phyloP scores from a whole-genome alignment of 305 asterid species.

The Fraxinus platypoda region DNA sequence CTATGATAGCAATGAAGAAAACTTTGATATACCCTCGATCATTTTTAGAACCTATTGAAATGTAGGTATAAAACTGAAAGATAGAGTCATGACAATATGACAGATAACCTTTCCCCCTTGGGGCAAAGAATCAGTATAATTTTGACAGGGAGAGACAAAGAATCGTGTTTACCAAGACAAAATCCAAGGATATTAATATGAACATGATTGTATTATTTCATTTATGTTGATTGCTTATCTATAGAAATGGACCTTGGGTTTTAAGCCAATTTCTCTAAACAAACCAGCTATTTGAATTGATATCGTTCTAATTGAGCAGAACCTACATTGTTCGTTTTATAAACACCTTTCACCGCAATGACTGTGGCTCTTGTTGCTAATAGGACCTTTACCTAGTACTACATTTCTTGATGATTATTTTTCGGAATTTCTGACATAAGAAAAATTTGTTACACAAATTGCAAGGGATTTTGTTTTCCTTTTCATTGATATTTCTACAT shows the following conservation, averaged over 20 bases:
- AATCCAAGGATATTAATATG: not conserved
- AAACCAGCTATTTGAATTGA: not conserved
- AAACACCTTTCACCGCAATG: not conserved
- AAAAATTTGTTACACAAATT: not conserved
- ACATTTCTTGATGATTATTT: not conserved
- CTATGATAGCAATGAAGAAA: not conserved
- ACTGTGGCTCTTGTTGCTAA: not conserved
- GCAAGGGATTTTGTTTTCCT: not conserved
- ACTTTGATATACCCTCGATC: not conserved
- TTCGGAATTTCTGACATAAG: not conserved
- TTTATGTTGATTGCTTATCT: not conserved
- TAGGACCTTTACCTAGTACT: not conserved
- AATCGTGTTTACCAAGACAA: not conserved
- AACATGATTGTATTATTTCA: not conserved
- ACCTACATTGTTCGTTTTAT: not conserved
- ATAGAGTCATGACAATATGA: not conserved
- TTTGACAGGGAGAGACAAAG: not conserved
- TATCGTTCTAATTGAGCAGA: not conserved
- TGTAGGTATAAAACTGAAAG: not conserved
- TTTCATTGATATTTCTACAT: not conserved
- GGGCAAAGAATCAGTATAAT: not conserved
- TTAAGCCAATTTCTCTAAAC: not conserved
- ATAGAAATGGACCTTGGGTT: not conserved
- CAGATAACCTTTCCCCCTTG: not conserved
- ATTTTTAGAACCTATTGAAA: not conserved